Conservation (phyloP, 164 flowering plant genomes). For the Magnolia kwangsiensis region DNA sequence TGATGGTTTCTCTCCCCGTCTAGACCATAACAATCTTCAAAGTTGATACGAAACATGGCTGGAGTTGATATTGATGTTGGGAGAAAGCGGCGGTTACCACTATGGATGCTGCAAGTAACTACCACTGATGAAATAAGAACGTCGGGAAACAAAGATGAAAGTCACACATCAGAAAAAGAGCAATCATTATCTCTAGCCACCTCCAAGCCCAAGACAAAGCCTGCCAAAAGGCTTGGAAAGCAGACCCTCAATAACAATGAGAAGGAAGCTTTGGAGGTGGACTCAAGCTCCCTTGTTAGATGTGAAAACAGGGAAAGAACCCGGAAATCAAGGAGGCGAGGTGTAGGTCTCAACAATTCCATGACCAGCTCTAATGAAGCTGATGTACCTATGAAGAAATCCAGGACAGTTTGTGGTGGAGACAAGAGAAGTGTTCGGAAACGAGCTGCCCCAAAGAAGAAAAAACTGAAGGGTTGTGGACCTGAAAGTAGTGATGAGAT, state of each 20-base stretch:
- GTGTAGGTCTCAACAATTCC: slow-evolving; percentile 11
- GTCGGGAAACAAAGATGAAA: slow-evolving; percentile 14
- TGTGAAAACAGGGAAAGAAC: slow-evolving; percentile 18
- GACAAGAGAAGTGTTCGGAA: slow-evolving; percentile 1
- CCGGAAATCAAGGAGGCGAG: slow-evolving; percentile 11
- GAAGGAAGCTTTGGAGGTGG: slow-evolving; percentile 11
- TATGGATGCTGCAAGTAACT: slow-evolving; percentile 45
- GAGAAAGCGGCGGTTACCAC: slow-evolving; percentile 38
- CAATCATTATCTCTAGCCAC: slow-evolving; percentile 7
- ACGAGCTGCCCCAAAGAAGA: slow-evolving; percentile 10
- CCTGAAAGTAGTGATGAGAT: slow-evolving; percentile 12
- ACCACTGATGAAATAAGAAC: slow-evolving; percentile 17
- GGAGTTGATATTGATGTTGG: slow-evolving; percentile 17
- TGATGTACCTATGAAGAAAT: slow-evolving; percentile 12
- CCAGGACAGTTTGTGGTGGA: slow-evolving; percentile 3
- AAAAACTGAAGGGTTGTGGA: slow-evolving; percentile 8
- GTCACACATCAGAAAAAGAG: not conserved
- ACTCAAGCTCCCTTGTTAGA: slow-evolving; percentile 12
- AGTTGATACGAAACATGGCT: slow-evolving; percentile 9
- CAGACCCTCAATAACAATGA: slow-evolving; percentile 1
- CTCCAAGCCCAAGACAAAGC: slow-evolving; percentile 9
- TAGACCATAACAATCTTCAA: not conserved
- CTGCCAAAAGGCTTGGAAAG: slow-evolving; percentile 5
- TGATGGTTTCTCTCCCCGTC: not conserved
- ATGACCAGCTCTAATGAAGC: not conserved